These are phyloP conservation scores for Sordariomycetes sp. DNA, from an alignment of 2,329 filamentous ascomycete genomes.

Conservation along the genomic window DNA sequence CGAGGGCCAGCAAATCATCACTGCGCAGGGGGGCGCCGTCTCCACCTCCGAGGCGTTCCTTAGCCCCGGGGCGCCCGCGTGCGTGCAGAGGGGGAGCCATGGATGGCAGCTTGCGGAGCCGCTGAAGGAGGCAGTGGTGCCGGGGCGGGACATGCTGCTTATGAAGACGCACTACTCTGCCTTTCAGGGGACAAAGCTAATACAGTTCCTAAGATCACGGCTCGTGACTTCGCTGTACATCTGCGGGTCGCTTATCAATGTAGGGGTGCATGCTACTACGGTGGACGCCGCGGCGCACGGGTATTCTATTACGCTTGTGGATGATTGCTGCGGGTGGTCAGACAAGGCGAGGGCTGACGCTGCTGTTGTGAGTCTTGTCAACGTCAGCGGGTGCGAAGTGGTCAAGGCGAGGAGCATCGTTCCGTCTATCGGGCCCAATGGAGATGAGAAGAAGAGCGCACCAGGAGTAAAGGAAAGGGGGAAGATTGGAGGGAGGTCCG, in stretches of 20 bases:
- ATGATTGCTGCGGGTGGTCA: constrained; percentile 80
- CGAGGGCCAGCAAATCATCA: constrained; percentile 32
- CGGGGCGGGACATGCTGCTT: constrained; percentile 33
- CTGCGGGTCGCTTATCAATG: constrained; percentile 74
- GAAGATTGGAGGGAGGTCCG: too few relatives aligned
- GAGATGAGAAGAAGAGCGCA: constrained; percentile 8
- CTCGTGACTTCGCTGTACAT: constrained; percentile 84
- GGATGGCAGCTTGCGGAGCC: constrained; percentile 30
- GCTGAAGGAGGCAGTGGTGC: constrained; percentile 29
- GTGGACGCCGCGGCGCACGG: constrained; percentile 83
- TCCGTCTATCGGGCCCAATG: neutral
- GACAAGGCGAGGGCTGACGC: constrained; percentile 53
- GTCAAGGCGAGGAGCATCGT: constrained; percentile 1
- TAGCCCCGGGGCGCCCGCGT: constrained; percentile 23
- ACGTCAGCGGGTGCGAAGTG: constrained; percentile 61
- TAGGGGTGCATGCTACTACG: constrained; percentile 83
- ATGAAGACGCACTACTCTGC: constrained; percentile 80
- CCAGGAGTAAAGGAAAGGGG: too few relatives aligned
- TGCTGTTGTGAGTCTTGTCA: constrained; percentile 57
- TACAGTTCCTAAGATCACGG: constrained; percentile 67
- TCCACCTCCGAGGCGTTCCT: constrained; percentile 31
- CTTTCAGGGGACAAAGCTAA: constrained; percentile 59
- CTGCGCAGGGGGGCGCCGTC: constrained; percentile 12
- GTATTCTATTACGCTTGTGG: constrained; percentile 71
- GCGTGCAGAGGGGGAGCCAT: constrained; percentile 27